Evolutionary conservation across 169 alveolate genomes (phyloP).

Genomic region (Plasmodium inui): DNA sequence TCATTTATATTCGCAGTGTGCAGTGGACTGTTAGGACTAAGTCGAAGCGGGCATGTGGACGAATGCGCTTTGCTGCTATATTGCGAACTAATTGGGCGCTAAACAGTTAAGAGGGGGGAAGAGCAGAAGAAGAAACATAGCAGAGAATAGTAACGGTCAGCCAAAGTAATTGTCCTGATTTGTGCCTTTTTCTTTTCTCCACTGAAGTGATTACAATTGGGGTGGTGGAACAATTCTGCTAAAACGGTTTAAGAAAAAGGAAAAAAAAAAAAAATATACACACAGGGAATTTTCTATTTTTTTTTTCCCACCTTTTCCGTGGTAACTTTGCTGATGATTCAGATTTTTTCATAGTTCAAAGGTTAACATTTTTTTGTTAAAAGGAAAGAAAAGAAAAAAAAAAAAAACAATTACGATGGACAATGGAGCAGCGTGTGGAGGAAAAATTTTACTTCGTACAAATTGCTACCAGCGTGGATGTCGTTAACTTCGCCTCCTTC

Average conservation of each 20-base stretch:
- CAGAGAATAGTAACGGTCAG: neutral
- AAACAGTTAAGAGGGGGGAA: neutral
- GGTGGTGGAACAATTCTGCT: neutral
- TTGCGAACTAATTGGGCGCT: neutral
- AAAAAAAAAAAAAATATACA: neutral
- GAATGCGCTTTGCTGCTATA: neutral
- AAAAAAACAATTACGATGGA: neutral
- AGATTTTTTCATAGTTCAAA: neutral
- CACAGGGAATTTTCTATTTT: neutral
- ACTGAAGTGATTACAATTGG: neutral
- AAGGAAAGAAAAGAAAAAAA: neutral
- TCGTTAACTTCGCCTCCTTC: neutral
- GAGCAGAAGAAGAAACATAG: neutral
- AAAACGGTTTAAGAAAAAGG: neutral
- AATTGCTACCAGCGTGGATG: neutral
- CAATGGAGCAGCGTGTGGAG: neutral
- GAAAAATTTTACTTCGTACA: neutral
- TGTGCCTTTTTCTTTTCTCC: neutral
- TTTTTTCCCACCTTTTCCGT: neutral
- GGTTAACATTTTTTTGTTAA: neutral
- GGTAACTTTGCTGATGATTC: neutral
- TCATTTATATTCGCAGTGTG: conserved; percentile 29
- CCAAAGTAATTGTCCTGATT: neutral
- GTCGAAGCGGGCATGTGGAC: neutral
- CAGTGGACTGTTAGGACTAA: neutral